These are phyloP conservation scores for Vitis labrusca DNA, from an alignment of 164 flowering plant species.

Conservation along the genomic window DNA sequence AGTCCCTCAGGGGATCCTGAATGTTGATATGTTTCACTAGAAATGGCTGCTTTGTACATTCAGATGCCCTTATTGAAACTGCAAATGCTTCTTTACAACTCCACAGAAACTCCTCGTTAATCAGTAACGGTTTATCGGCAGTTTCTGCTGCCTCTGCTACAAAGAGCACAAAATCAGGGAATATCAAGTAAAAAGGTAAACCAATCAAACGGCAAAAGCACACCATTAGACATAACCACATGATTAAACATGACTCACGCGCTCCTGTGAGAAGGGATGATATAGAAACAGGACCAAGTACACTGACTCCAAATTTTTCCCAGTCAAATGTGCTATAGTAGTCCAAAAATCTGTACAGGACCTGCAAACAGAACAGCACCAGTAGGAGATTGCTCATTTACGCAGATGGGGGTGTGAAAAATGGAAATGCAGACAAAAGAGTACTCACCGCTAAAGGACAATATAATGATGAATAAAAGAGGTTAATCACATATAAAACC, in stretches of 20 bases:
- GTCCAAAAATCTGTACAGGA: slow-evolving; percentile 27
- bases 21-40: slow-evolving; percentile 31
- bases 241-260: slow-evolving; percentile 13
- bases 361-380: slow-evolving; percentile 14
- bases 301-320: slow-evolving; percentile 23
- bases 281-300: slow-evolving; percentile 26
- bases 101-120: slow-evolving; percentile 24
- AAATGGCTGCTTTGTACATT: slow-evolving; percentile 10
- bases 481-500: slow-evolving; percentile 31
- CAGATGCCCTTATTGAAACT: slow-evolving; percentile 9
- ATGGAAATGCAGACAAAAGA: neutral
- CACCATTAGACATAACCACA: neutral
- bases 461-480: slow-evolving; percentile 27
- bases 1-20: slow-evolving; percentile 34
- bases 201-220: neutral
- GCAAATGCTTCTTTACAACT: slow-evolving; percentile 19
- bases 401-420: neutral
- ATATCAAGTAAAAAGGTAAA: slow-evolving; percentile 2
- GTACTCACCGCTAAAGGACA: slow-evolving; percentile 37
- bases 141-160: slow-evolving; percentile 15
- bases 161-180: neutral
- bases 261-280: slow-evolving; percentile 22
- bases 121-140: slow-evolving; percentile 14
- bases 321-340: slow-evolving; percentile 35
- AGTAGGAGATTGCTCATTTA: neutral